Conservation (phyloP, 352 stramenopile genomes). For the Globisporangium megalacanthum region DNA sequence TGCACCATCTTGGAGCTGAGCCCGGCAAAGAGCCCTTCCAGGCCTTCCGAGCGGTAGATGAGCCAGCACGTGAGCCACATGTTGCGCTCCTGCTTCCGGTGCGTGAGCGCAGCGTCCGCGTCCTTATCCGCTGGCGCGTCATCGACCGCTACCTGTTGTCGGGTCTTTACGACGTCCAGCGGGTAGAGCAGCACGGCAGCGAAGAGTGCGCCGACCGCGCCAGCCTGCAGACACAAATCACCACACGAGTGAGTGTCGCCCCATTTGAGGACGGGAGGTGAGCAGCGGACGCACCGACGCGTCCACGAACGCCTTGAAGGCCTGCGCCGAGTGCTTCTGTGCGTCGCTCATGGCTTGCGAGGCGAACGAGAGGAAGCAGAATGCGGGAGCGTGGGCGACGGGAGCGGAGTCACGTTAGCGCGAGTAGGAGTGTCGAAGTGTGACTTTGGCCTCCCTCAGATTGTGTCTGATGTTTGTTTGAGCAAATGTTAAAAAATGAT, state of each 20-base stretch:
- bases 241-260: conserved; percentile 1
- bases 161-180: conserved; percentile 75
- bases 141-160: conserved; percentile 49
- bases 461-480: background rate
- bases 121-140: conserved; percentile 18
- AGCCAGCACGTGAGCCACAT: conserved; percentile 53
- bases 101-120: conserved; percentile 12
- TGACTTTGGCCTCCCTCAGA: background rate
- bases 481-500: conserved; percentile 7
- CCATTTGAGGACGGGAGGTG: background rate
- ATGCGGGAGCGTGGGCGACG: background rate
- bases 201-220: conserved; percentile 73
- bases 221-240: conserved; percentile 29
- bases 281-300: conserved; percentile 41
- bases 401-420: background rate
- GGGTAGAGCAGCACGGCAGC: conserved; percentile 67
- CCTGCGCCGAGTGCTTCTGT: conserved; percentile 26
- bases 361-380: background rate
- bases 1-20: conserved; percentile 73
- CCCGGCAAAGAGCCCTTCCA: conserved; percentile 58
- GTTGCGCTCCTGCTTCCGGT: conserved; percentile 41
- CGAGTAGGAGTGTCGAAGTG: background rate
- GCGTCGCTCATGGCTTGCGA: conserved; percentile 17
- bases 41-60: conserved; percentile 60
- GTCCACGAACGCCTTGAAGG: conserved; percentile 76